phyloP scores from a whole-genome alignment of 2,329 filamentous ascomycete genomes.

The Rhytidhysteron rufulum region DNA sequence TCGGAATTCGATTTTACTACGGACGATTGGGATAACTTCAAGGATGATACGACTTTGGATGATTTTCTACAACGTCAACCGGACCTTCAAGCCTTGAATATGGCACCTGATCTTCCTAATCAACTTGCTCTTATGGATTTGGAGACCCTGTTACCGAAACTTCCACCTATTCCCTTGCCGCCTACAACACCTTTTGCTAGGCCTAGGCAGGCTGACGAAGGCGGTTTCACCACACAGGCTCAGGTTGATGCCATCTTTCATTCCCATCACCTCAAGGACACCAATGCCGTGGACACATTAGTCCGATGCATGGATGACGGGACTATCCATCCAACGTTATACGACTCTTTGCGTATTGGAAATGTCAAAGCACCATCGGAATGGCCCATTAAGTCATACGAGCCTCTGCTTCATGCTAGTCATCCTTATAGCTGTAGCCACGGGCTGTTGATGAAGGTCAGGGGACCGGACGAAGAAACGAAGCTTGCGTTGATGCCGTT shows the following conservation, averaged over 20 bases:
- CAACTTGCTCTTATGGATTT: slow-evolving; percentile 39
- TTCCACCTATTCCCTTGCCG: slow-evolving; percentile 34
- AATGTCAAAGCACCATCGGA: slow-evolving; percentile 52
- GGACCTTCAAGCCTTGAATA: slow-evolving; percentile 27
- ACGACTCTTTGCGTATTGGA: slow-evolving; percentile 80
- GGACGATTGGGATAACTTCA: slow-evolving; percentile 31
- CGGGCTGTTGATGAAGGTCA: slow-evolving; percentile 59
- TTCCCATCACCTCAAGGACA: slow-evolving; percentile 55
- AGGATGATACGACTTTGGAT: slow-evolving; percentile 32
- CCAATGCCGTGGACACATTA: slow-evolving; percentile 75
- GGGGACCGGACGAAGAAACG: slow-evolving; percentile 11
- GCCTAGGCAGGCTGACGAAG: slow-evolving; percentile 23
- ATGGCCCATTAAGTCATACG: slow-evolving; percentile 43
- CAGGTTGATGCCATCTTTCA: slow-evolving; percentile 39
- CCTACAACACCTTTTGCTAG: slow-evolving; percentile 26
- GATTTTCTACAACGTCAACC: slow-evolving; percentile 38
- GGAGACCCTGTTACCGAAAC: slow-evolving; percentile 33
- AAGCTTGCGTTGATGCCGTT: slow-evolving; percentile 58
- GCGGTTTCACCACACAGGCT: slow-evolving; percentile 36
- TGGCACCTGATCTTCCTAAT: slow-evolving; percentile 36
- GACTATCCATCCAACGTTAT: slow-evolving; percentile 72
- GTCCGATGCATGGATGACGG: slow-evolving; percentile 70
- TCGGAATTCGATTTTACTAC: slow-evolving; percentile 7
- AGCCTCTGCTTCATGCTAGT: slow-evolving; percentile 60
- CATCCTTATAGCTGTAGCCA: slow-evolving; percentile 75